These are phyloP conservation scores for Solanum neorickii DNA, from an alignment of 257 asterid species.

Conservation along the genomic window DNA sequence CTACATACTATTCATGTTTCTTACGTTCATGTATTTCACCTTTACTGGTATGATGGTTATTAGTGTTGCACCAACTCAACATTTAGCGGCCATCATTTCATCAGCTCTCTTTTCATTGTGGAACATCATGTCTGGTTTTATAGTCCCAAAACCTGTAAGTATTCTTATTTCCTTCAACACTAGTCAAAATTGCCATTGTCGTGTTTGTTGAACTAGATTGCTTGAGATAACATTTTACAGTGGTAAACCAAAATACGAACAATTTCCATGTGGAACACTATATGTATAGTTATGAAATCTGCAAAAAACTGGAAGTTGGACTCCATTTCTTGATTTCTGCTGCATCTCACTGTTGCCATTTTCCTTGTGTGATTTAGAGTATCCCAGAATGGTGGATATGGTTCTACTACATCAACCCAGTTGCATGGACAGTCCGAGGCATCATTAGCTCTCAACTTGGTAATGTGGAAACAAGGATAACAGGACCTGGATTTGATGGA, in stretches of 20 bases:
- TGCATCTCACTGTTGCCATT: background rate
- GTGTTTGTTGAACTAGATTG: background rate
- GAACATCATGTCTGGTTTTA: constrained; percentile 54
- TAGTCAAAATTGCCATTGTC: background rate
- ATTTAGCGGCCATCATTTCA: constrained; percentile 35
- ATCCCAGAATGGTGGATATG: constrained; percentile 89
- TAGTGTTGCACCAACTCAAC: constrained; percentile 50
- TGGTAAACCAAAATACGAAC: background rate
- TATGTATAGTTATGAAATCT: background rate
- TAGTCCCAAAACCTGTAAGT: constrained; percentile 54
- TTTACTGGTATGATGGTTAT: constrained; percentile 59
- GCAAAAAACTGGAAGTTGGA: background rate
- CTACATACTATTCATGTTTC: constrained; percentile 34
- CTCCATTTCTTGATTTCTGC: background rate
- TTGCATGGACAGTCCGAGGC: constrained; percentile 71
- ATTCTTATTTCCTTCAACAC: background rate
- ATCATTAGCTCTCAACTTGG: constrained; percentile 74
- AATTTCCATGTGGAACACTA: background rate
- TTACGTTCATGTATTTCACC: constrained; percentile 44
- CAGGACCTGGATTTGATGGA: constrained; percentile 47
- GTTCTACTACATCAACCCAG: constrained; percentile 74
- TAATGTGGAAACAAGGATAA: constrained; percentile 40
- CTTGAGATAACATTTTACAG: background rate
- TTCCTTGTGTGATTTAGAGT: constrained; percentile 15
- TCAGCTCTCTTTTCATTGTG: constrained; percentile 43